Percentiles rank a stretch among this genome's conserved stretches.
phyloP scores from a whole-genome alignment of 2,329 filamentous ascomycete species.

The Pseudopyricularia cyperi region DNA sequence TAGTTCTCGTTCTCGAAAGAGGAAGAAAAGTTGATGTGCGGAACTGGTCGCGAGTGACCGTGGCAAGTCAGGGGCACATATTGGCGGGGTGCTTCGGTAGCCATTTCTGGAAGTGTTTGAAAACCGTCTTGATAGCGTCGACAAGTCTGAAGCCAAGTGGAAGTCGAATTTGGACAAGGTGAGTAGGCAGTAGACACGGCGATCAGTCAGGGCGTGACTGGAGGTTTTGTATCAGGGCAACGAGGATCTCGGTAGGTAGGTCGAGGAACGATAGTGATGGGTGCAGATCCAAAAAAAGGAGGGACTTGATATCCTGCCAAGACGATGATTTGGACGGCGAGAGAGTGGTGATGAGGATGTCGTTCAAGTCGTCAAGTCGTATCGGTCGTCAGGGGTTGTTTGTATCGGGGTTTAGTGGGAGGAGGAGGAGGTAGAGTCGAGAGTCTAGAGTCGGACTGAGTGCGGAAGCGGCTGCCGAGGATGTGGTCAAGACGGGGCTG shows the following conservation, averaged over 20 bases:
- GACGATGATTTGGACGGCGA: not conserved
- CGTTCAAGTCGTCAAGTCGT: slow-evolving; percentile 5
- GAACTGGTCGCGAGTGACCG: slow-evolving; percentile 83
- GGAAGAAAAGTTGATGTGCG: slow-evolving; percentile 80
- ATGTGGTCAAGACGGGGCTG: not conserved
- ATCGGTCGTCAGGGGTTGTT: slow-evolving; percentile 2
- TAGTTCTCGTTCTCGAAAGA: slow-evolving; percentile 73
- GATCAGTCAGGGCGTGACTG: not conserved
- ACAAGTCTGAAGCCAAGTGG: not conserved
- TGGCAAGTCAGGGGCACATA: slow-evolving; percentile 89
- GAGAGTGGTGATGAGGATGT: slow-evolving; percentile 7
- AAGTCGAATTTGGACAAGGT: not conserved
- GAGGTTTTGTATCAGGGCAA: not conserved
- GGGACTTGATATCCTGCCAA: not conserved
- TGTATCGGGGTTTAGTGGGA: not conserved
- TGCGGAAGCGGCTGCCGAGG: not conserved
- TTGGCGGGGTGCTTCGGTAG: slow-evolving; percentile 26
- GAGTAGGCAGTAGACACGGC: not conserved
- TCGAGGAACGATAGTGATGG: not conserved
- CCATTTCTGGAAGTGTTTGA: slow-evolving; percentile 11
- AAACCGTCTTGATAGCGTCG: not conserved
- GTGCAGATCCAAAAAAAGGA: not conserved
- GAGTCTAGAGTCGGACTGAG: not conserved
- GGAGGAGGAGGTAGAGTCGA: not conserved
- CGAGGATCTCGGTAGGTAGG: not conserved